phyloP scores from a whole-genome alignment of 176 grass and related monocot genomes.

The Typha latifolia region DNA sequence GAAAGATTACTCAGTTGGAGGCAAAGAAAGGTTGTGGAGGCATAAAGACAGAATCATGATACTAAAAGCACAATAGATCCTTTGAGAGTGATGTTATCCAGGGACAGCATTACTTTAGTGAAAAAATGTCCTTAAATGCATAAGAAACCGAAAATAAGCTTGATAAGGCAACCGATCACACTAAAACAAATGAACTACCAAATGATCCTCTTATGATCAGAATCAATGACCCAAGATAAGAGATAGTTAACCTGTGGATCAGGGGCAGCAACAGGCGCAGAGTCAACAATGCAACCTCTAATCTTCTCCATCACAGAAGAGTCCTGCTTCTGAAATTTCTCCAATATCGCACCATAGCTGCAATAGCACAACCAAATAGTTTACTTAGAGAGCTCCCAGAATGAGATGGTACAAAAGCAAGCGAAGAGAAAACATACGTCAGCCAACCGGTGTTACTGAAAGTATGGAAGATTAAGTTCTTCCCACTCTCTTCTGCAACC shows the following conservation, averaged over 20 bases:
- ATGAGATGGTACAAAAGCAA: not conserved
- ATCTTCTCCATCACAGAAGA: constrained; percentile 60
- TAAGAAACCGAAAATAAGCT: no score
- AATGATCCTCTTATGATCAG: not conserved
- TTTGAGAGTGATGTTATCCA: no score
- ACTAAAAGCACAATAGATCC: no score
- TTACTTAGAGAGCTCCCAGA: not conserved
- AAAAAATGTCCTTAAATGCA: no score
- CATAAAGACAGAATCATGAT: no score
- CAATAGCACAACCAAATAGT: not conserved
- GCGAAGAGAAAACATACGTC: constrained; percentile 34
- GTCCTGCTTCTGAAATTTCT: constrained; percentile 56
- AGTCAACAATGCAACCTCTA: constrained; percentile 79
- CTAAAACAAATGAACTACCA: not conserved
- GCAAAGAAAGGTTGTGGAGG: no score
- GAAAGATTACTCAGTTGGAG: no score
- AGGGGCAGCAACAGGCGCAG: constrained; percentile 70
- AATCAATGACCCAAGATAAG: not conserved
- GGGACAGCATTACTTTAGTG: no score
- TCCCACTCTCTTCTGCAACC: constrained; percentile 67
- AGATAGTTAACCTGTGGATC: constrained; percentile 65
- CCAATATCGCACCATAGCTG: constrained; percentile 79
- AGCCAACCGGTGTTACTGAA: constrained; percentile 98
- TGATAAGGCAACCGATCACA: no score
- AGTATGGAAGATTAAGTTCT: constrained; percentile 88